Conservation (phyloP, 2,329 filamentous ascomycete species). For the Xylariaceae sp. region DNA sequence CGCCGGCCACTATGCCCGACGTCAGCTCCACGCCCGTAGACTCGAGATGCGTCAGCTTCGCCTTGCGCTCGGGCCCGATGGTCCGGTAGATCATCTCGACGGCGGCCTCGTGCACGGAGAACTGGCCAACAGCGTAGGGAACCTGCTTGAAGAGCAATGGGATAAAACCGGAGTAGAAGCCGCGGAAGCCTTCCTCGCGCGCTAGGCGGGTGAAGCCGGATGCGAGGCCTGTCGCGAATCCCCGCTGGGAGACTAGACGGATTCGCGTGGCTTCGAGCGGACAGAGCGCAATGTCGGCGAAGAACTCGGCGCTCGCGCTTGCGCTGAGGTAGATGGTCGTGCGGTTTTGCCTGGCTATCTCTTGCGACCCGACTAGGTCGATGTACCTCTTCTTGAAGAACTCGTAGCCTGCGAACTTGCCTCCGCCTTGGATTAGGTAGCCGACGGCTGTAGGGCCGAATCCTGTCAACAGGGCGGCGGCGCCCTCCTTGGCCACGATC, state of each 20-base stretch:
- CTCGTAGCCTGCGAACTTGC: slow-evolving; percentile 90
- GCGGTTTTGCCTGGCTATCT: slow-evolving; percentile 42
- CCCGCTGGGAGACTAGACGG: slow-evolving; percentile 76
- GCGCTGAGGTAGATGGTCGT: slow-evolving; percentile 67
- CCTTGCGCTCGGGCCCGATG: slow-evolving; percentile 65
- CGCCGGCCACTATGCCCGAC: slow-evolving; percentile 81
- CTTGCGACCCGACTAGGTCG: slow-evolving; percentile 56
- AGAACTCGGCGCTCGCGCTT: slow-evolving; percentile 64
- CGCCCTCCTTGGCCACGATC: slow-evolving; percentile 75
- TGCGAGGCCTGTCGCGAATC: slow-evolving; percentile 68
- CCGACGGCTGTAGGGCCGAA: slow-evolving; percentile 81
- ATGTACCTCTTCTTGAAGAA: slow-evolving; percentile 91
- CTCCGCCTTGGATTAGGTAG: slow-evolving; percentile 84
- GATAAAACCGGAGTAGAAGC: slow-evolving; percentile 89
- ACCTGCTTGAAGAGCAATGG: slow-evolving; percentile 85
- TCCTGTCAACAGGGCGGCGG: slow-evolving; percentile 74
- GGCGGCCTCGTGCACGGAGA: slow-evolving; percentile 88
- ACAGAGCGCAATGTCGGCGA: slow-evolving; percentile 78
- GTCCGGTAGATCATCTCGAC: slow-evolving; percentile 68
- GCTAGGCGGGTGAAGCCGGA: slow-evolving; percentile 71
- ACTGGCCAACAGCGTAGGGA: slow-evolving; percentile 91
- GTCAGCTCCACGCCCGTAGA: slow-evolving; percentile 81
- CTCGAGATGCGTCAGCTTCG: slow-evolving; percentile 61
- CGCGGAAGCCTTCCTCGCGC: slow-evolving; percentile 69
- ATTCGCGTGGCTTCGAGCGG: slow-evolving; percentile 79